Evolutionary conservation across 1,284 basidiomycete species (phyloP).

Genomic region (Ceratobasidium sp.): DNA sequence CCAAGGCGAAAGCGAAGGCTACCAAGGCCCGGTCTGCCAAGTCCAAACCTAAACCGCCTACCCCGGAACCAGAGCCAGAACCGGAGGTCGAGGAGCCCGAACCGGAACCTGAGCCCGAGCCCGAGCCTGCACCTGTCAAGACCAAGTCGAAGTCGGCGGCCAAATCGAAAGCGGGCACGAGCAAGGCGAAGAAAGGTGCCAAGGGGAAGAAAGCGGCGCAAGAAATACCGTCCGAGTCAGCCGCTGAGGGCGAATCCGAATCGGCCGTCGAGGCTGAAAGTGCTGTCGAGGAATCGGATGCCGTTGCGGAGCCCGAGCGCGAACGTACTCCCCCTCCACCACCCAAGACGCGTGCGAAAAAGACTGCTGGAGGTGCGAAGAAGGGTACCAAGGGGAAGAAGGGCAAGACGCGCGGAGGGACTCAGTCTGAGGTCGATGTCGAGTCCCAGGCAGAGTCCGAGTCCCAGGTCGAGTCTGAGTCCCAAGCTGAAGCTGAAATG

Average conservation of each 20-base stretch:
- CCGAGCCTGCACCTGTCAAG: constrained; percentile 3
- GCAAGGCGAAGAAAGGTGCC: constrained; percentile 14
- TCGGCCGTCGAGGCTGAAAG: constrained; percentile 9
- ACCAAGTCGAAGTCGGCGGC: constrained; percentile 18
- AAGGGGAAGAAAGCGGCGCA: constrained; percentile 28
- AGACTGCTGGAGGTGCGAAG: constrained; percentile 13
- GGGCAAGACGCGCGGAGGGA: constrained; percentile 8
- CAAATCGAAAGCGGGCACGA: neutral
- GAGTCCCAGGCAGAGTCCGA: constrained; percentile 30
- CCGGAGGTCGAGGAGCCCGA: constrained; percentile 1
- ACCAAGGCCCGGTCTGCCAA: constrained; percentile 13
- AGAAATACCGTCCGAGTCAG: constrained; percentile 21
- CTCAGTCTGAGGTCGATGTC: constrained; percentile 7
- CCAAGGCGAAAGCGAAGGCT: constrained; percentile 8
- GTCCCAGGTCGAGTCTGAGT: constrained; percentile 37
- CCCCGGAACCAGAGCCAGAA: constrained; percentile 30
- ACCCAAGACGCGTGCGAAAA: constrained; percentile 33
- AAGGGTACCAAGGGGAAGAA: constrained; percentile 33
- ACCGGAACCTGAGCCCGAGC: neutral
- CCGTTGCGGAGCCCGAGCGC: neutral
- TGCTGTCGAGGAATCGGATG: no score
- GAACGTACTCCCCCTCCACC: constrained; percentile 23
- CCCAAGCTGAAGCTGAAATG: constrained; percentile 20
- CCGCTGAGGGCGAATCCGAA: neutral
- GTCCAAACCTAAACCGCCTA: constrained; percentile 27